phyloP scores from a whole-genome alignment of 2,329 filamentous ascomycete genomes.

The Penicillium italicum region DNA sequence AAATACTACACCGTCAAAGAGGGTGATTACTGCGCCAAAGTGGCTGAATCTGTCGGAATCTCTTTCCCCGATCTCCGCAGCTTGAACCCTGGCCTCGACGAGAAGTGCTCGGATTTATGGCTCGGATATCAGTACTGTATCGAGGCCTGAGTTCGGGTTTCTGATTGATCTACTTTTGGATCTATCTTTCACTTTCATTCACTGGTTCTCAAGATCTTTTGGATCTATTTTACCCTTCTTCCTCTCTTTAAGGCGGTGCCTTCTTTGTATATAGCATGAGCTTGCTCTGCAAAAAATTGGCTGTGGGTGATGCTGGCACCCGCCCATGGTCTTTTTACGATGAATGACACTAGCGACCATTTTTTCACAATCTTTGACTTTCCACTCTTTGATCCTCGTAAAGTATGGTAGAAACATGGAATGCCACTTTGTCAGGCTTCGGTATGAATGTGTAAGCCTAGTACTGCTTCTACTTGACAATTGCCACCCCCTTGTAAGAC shows the following conservation, averaged over 20 bases:
- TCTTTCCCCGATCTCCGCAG: conserved; percentile 19
- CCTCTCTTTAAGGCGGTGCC: conserved; percentile 7
- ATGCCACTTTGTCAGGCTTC: background rate
- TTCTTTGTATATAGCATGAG: conserved; percentile 11
- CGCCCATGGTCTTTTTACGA: conserved; percentile 2
- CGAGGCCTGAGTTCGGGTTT: conserved; percentile 12
- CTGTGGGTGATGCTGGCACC: background rate
- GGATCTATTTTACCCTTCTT: conserved; percentile 3
- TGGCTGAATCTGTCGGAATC: conserved; percentile 21
- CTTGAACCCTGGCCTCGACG: conserved; percentile 29
- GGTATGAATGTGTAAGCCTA: background rate
- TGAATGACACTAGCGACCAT: conserved; percentile 7
- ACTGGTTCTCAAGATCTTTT: background rate
- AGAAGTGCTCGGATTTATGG: conserved; percentile 30
- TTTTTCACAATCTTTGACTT: background rate
- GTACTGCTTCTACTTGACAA: background rate
- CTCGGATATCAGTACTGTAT: conserved; percentile 32
- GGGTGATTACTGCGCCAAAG: conserved; percentile 28
- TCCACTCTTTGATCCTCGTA: background rate
- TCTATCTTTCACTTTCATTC: background rate
- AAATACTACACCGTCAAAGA: conserved; percentile 20
- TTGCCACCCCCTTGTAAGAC: background rate
- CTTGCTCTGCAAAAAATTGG: conserved; percentile 7
- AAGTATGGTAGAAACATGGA: background rate
- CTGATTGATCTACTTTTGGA: background rate